These are phyloP conservation scores for Dispira parvispora DNA, from an alignment of 192 early-diverging fungal genomes.

Conservation along the genomic window DNA sequence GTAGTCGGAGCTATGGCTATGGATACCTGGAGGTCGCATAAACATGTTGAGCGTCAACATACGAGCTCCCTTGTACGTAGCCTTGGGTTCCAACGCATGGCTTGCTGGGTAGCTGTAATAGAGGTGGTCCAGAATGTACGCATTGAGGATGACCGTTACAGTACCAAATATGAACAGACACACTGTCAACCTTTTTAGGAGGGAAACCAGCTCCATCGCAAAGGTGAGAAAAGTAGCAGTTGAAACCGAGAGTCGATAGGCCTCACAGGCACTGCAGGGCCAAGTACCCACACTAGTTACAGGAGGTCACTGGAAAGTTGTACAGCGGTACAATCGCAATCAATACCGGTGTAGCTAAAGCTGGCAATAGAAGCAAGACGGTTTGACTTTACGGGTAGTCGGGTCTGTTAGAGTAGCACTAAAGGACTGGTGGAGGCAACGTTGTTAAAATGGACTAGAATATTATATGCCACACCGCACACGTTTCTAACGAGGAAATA, in stretches of 20 bases:
- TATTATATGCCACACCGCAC: too few species aligned
- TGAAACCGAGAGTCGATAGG: too few species aligned
- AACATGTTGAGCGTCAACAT: constrained; percentile 55
- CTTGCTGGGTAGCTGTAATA: background rate
- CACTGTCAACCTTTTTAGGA: background rate
- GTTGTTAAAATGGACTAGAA: too few species aligned
- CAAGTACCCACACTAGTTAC: too few species aligned
- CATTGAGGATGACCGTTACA: background rate
- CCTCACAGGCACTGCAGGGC: background rate
- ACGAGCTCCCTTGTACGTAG: constrained; percentile 12
- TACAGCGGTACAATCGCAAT: too few species aligned
- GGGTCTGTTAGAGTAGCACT: too few species aligned
- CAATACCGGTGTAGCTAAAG: too few species aligned
- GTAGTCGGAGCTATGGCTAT: constrained; percentile 58
- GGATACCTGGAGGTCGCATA: constrained; percentile 52
- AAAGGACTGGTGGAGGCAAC: too few species aligned
- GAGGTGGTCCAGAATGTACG: constrained; percentile 1
- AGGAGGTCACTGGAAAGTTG: too few species aligned
- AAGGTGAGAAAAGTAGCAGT: background rate
- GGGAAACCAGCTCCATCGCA: background rate
- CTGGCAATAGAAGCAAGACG: too few species aligned
- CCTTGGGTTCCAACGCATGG: background rate
- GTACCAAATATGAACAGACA: background rate
- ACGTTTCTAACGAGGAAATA: too few species aligned
- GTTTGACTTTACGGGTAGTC: too few species aligned